phyloP scores from a whole-genome alignment of 192 early-diverging fungal genomes.

The Rhizophagus sp. region DNA sequence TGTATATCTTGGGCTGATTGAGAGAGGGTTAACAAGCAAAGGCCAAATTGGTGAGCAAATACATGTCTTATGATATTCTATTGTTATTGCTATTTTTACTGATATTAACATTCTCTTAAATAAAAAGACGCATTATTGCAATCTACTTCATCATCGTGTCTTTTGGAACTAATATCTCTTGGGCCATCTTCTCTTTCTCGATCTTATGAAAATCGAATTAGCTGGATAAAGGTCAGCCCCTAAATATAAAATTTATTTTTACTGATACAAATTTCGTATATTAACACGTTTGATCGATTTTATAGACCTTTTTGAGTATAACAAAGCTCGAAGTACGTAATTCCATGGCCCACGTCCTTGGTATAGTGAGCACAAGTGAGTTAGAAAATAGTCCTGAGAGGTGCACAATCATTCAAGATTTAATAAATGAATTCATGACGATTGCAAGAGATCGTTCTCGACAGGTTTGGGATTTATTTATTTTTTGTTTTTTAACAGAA shows the following conservation, averaged over 20 bases:
- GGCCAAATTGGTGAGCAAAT: slow-evolving; percentile 32
- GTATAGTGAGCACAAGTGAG: slow-evolving; percentile 68
- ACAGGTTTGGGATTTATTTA: slow-evolving; percentile 35
- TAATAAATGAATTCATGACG: slow-evolving; percentile 41
- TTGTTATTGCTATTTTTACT: background rate
- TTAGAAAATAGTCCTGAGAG: slow-evolving; percentile 37
- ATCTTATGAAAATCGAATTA: slow-evolving; percentile 48
- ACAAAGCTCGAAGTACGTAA: slow-evolving; percentile 64
- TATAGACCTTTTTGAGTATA: slow-evolving; percentile 57
- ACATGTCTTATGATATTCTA: background rate
- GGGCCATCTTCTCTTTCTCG: slow-evolving; percentile 59
- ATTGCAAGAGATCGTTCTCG: slow-evolving; percentile 46
- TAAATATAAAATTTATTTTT: background rate
- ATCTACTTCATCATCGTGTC: slow-evolving; percentile 60
- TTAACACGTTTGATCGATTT: slow-evolving; percentile 5
- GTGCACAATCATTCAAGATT: slow-evolving; percentile 36
- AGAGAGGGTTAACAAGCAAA: slow-evolving; percentile 55
- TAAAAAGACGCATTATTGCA: slow-evolving; percentile 59
- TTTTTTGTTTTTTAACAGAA: background rate
- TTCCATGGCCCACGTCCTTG: slow-evolving; percentile 69
- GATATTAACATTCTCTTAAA: background rate
- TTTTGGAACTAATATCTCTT: slow-evolving; percentile 71
- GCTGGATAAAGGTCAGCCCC: slow-evolving; percentile 44
- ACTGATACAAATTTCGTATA: background rate
- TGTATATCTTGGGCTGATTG: slow-evolving; percentile 58